Evolutionary conservation across 2,329 filamentous ascomycete species (phyloP), one percentile per base, ranked within the genome.

Genomic region (Nothopassalora personata): DNA sequence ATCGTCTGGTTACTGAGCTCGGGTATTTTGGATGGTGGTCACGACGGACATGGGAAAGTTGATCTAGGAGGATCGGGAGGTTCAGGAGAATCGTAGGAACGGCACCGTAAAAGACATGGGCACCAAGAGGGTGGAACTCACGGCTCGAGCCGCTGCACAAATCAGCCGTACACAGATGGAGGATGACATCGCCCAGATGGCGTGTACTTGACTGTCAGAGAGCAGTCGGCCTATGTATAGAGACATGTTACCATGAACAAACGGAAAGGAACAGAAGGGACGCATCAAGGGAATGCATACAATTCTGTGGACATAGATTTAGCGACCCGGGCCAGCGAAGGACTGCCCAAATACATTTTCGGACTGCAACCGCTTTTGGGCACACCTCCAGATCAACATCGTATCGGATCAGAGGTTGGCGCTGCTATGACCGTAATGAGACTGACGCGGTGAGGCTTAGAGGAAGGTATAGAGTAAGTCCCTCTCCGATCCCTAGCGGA

Each of bases 1-100:
- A 67, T 82, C 0, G 70, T 82, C 60, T 77, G 79, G 71, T 57
- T 79, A 58, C 70, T 72, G 55, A 53, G 53, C 6, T 60, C 54
- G 33, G 61, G 55, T 33, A 59, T 58, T n/a, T 52, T 67, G 34
- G 50, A 48, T 15, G 30, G 39, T 15, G 34, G 48, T 15, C 47
- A 49, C 23, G 34, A 31, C 11, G 52, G 49, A 13, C 47, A 27
- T 58, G 52, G n/a, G 43, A 46, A 52, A 28, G 49, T n/a, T 43
- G 43, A 56, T 33, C 47, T 33, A 18, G 31, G 45, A 46, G 23
- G 39, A 39, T 13, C 7, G 9, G 46, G 45, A 23, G 8, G 19
- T 30, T 49, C 18, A 19, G 18, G 43, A 30, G 13, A n/a, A 50
- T n/a, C 8, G 13, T 7, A 3, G 31, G 5, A 46, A 34, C 2